A percentile compares a stretch with the other conserved stretches of the same genome.
Evolutionary conservation across 2,329 filamentous ascomycete species (phyloP).

Genomic region (Trichoderma arundinaceum): DNA sequence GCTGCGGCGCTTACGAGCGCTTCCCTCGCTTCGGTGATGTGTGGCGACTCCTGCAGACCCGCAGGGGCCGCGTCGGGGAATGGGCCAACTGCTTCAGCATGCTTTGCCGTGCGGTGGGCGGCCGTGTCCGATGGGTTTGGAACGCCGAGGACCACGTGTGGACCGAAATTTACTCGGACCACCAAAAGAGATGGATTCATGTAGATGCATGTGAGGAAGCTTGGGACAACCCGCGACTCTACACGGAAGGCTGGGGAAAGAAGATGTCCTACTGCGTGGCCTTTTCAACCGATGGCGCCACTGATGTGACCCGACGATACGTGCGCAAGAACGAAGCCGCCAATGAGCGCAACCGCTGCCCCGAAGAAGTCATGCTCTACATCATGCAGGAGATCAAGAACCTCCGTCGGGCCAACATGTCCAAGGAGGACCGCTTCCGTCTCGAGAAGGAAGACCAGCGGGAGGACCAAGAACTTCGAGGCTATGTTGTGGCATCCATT

Average conservation of each 20-base stretch:
- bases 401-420: slow-evolving; percentile 80
- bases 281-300: slow-evolving; percentile 86
- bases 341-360: slow-evolving; percentile 75
- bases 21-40: slow-evolving; percentile 96
- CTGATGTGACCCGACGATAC: slow-evolving; percentile 69
- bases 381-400: slow-evolving; percentile 91
- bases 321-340: slow-evolving; percentile 75
- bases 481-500: slow-evolving; percentile 75
- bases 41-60: slow-evolving; percentile 86
- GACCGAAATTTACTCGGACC: slow-evolving; percentile 96
- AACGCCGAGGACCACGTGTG: slow-evolving; percentile 97
- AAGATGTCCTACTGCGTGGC: slow-evolving; percentile 97
- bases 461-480: slow-evolving; percentile 76
- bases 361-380: slow-evolving; percentile 89
- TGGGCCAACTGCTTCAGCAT: slow-evolving; percentile 99
- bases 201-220: slow-evolving; percentile 93
- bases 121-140: slow-evolving; percentile 95
- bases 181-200: slow-evolving; percentile 94
- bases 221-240: slow-evolving; percentile 92
- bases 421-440: slow-evolving; percentile 82
- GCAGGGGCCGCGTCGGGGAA: slow-evolving; percentile 86
- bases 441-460: slow-evolving; percentile 79
- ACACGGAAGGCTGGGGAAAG: slow-evolving; percentile 93
- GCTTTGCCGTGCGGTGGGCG: slow-evolving; percentile 91
- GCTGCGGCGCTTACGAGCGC: slow-evolving; percentile 80